Evolutionary conservation across 768 basidiomycete genomes (phyloP), one percentile per base, ranked within the genome.

Genomic region (Leucocoprinus birnbaumii): DNA sequence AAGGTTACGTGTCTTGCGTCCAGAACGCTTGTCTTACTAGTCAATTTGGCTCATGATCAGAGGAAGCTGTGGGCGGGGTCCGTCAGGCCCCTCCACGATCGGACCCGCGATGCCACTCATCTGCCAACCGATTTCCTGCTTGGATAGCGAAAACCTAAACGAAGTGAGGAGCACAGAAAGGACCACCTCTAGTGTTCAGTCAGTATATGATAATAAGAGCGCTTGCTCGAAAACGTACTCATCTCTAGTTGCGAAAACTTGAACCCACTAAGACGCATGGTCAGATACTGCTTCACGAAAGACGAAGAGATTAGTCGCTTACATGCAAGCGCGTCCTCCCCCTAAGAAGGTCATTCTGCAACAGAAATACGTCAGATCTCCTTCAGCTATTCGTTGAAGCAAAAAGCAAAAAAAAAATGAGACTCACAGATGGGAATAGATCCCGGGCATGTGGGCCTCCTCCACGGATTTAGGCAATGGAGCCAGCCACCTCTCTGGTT

Each of bases 61-160:
- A 14, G 64, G 66, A 1, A 68, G 54, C 24, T 62, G 58, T 1
- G 52, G 45, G 21, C 49, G 38, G n/a, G 19, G 10, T 24, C 42
- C 25, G 16, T 35, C 26, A 18, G 56, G 34, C 3, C 57, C 57
- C 3, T 37, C 53, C 9, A 65, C 59, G 3, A 47, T 51, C 1
- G 65, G 67, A 8, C 55, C 53, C 10, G 61, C 61, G 14, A 66
- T 57, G 24, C 56, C 53, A 31, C 53, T 61, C 64, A 63, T 65
- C 26, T 65, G 61, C 66, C 65, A 67, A 10, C 41, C 8, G 10
- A 69, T 61, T 26, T 67, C 59, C 26, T 62, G 59, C 16, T 62
- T 57, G 3, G 63, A 26, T 3, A 31, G 61, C 18, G 58, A 54
- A 35, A 70, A 66, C 38, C 55, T 53, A 59, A 68, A 64, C 2